Evolutionary conservation across 495 filamentous ascomycete species (phyloP).

Genomic region (Melanomma pulvis-pyrius): DNA sequence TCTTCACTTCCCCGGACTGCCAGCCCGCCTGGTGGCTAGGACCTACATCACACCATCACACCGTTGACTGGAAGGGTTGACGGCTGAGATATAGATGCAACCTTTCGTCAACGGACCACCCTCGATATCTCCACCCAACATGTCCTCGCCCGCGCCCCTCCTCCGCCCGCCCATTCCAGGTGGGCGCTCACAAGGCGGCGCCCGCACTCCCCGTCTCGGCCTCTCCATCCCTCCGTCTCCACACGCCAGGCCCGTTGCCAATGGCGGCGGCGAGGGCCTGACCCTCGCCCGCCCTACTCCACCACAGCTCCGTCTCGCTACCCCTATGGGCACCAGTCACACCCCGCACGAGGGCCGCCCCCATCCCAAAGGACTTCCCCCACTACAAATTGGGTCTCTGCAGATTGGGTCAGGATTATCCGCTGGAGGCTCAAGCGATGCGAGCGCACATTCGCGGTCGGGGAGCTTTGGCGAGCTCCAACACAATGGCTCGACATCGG

Average conservation of each 20-base stretch:
- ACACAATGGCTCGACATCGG: slow-evolving; percentile 74
- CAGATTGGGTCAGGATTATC: slow-evolving; percentile 50
- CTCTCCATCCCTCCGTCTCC: slow-evolving; percentile 86
- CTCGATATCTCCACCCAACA: slow-evolving; percentile 48
- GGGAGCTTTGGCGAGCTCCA: slow-evolving; percentile 74
- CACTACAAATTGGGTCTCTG: slow-evolving; percentile 53
- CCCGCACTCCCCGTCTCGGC: slow-evolving; percentile 75
- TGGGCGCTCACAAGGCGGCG: slow-evolving; percentile 62
- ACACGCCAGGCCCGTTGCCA: slow-evolving; percentile 69
- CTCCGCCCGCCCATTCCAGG: slow-evolving; percentile 83
- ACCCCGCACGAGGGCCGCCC: slow-evolving; percentile 63
- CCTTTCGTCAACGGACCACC: slow-evolving; percentile 10
- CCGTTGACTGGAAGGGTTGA: not conserved
- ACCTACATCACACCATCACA: not conserved
- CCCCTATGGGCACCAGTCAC: slow-evolving; percentile 75
- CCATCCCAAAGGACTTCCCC: slow-evolving; percentile 54
- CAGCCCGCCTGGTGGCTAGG: slow-evolving; percentile 5
- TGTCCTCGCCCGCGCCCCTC: slow-evolving; percentile 79
- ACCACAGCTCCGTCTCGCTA: slow-evolving; percentile 73
- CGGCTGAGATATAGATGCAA: slow-evolving; percentile 22
- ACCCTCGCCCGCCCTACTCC: slow-evolving; percentile 48
- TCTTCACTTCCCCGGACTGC: slow-evolving; percentile 6
- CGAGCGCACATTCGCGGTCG: slow-evolving; percentile 73
- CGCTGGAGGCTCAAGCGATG: slow-evolving; percentile 66
- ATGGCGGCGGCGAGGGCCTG: slow-evolving; percentile 28